Evolutionary conservation across 805 yeast genomes (phyloP).

Genomic region (Teunomyces funiuensis): DNA sequence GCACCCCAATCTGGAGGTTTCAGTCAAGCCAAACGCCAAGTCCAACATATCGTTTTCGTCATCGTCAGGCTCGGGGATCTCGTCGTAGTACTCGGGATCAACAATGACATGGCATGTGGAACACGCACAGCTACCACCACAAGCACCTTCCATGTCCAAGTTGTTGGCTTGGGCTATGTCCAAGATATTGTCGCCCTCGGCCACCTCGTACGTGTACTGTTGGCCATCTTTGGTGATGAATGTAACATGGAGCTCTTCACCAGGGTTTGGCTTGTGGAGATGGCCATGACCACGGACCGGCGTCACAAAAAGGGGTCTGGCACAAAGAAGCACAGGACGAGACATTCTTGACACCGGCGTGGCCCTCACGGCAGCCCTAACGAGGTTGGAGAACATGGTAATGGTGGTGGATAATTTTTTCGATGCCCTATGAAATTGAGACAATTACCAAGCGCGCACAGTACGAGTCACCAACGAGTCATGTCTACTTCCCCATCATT

Average conservation of each 20-base stretch:
- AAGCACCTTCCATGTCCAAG: constrained; percentile 95
- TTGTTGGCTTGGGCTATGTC: constrained; percentile 95
- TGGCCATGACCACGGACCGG: constrained; percentile 65
- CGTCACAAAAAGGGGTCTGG: constrained; percentile 21
- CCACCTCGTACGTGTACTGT: constrained; percentile 78
- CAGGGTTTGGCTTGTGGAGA: constrained; percentile 84
- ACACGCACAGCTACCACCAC: constrained; percentile 99
- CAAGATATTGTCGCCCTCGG: constrained; percentile 86
- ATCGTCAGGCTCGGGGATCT: constrained; percentile 90
- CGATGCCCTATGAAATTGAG: constrained; percentile 4
- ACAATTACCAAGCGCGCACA: constrained; percentile 1
- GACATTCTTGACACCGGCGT: neutral
- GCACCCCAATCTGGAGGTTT: constrained; percentile 94
- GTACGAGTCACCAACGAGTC: neutral
- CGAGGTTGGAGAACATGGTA: constrained; percentile 4
- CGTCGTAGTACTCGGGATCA: constrained; percentile 92
- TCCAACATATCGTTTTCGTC: constrained; percentile 99
- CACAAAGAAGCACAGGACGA: neutral
- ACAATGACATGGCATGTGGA: constrained; percentile 96
- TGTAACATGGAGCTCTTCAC: constrained; percentile 81
- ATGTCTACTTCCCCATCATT: neutral
- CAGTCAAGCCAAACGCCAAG: constrained; percentile 94
- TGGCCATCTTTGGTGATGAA: constrained; percentile 90
- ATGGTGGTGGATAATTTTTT: neutral
- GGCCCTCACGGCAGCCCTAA: constrained; percentile 5